These are phyloP conservation scores for Chaetomium fimeti DNA, from an alignment of 495 filamentous ascomycete species.

Conservation along the genomic window DNA sequence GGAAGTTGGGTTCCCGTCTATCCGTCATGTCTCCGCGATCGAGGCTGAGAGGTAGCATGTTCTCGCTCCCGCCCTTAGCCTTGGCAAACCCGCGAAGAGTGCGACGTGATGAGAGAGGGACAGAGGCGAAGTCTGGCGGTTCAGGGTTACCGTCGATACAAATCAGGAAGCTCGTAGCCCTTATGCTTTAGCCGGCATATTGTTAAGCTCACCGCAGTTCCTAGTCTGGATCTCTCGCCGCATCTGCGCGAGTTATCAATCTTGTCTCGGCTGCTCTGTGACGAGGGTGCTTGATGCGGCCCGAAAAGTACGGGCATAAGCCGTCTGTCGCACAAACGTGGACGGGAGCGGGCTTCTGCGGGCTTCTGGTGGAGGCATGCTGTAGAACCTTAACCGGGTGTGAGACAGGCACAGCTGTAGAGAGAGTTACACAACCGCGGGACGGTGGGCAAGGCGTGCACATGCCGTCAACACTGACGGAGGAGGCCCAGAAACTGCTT, in stretches of 20 bases:
- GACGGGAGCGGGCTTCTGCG: no score
- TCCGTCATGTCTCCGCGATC: neutral
- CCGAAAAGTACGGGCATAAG: neutral
- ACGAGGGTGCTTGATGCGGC: neutral
- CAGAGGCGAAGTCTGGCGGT: neutral
- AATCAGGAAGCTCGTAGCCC: constrained; percentile 6
- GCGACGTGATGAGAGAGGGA: neutral
- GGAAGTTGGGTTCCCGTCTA: no score
- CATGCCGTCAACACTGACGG: neutral
- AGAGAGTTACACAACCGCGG: constrained; percentile 6
- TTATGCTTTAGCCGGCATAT: constrained; percentile 7
- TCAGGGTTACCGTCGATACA: neutral
- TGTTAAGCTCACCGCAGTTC: constrained; percentile 9
- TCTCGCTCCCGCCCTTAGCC: neutral
- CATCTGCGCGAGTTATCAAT: neutral
- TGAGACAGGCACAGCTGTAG: neutral
- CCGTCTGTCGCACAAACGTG: constrained; percentile 2
- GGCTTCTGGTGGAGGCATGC: neutral
- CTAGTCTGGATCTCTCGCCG: neutral
- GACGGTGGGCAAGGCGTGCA: neutral
- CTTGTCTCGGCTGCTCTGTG: neutral
- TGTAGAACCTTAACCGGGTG: constrained; percentile 7
- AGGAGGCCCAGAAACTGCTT: neutral
- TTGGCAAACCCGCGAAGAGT: neutral
- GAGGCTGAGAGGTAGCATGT: neutral